Percentiles rank a stretch among this genome's conserved stretches.
Evolutionary conservation across 169 alveolate species (phyloP).

Genomic region (Eimeria acervulina): DNA sequence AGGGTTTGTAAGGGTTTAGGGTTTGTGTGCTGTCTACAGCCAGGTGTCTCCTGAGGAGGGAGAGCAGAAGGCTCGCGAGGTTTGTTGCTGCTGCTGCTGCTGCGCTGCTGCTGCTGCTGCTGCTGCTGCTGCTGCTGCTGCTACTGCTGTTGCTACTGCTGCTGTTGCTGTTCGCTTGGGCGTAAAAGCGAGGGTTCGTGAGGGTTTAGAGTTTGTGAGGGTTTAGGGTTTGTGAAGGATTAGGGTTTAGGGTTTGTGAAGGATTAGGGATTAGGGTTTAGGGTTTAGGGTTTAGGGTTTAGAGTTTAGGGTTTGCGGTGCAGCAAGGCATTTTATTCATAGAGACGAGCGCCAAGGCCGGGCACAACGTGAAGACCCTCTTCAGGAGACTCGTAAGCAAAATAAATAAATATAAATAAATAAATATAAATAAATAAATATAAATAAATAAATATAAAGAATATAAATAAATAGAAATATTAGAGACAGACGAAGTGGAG

Average conservation of each 20-base stretch:
- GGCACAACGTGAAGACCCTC: constrained; percentile 95
- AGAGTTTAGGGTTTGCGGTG: constrained; percentile 88
- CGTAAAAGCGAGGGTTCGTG: background rate
- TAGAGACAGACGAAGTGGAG: too few species aligned
- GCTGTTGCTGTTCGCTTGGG: background rate
- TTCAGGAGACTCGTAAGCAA: constrained; percentile 91
- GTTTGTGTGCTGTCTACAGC: constrained; percentile 83
- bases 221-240: background rate
- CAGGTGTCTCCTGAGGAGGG: constrained; percentile 96
- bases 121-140: constrained; percentile 83
- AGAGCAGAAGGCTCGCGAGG: constrained; percentile 88
- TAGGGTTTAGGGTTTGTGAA: constrained; percentile 73
- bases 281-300: constrained; percentile 74
- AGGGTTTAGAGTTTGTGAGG: background rate
- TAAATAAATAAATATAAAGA: too few species aligned
- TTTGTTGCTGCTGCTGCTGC: background rate
- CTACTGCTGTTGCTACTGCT: background rate
- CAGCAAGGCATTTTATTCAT: constrained; percentile 96
- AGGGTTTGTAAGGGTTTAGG: background rate
- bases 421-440: too few species aligned
- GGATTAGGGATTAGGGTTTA: constrained; percentile 72
- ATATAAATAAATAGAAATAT: too few species aligned
- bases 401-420: background rate
- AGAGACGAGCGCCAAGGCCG: constrained; percentile 99
- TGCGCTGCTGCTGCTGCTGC: constrained; percentile 81